A percentile compares a stretch with the other conserved stretches of the same genome.
Evolutionary conservation across 495 filamentous ascomycete species (phyloP).

Genomic region (Lindgomyces ingoldianus): DNA sequence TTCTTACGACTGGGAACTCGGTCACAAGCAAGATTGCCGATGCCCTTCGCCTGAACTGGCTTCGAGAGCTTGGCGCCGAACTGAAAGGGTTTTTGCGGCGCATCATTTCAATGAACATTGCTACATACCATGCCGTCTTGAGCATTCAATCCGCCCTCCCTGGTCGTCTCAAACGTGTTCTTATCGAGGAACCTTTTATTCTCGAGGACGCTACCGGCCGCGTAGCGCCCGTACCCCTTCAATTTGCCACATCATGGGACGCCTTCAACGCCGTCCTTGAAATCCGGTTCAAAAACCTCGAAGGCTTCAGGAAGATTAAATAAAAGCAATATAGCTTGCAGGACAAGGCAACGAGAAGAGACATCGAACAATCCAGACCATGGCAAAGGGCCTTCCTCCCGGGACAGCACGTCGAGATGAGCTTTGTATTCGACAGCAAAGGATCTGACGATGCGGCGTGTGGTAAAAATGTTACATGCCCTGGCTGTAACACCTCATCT

Average conservation of each 20-base stretch:
- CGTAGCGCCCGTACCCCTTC: conserved; percentile 5
- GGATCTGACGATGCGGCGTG: not conserved
- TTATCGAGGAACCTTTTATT: not conserved
- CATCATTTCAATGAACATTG: not conserved
- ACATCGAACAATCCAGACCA: not conserved
- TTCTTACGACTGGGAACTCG: not conserved
- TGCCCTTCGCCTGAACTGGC: not conserved
- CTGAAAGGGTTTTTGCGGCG: not conserved
- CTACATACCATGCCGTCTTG: conserved; percentile 2
- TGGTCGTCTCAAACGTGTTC: not conserved
- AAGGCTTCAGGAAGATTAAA: conserved; percentile 7
- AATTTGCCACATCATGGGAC: conserved; percentile 20
- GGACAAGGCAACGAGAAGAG: conserved; percentile 4
- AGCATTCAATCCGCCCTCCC: not conserved
- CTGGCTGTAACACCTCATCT: not conserved
- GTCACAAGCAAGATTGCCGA: not conserved
- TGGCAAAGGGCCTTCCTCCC: not conserved
- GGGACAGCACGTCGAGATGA: not conserved
- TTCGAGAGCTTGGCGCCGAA: not conserved
- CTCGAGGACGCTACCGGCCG: conserved; percentile 22
- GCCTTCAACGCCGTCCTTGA: conserved; percentile 18
- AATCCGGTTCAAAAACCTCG: conserved; percentile 1
- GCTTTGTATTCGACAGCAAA: not conserved
- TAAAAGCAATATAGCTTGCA: conserved; percentile 6
- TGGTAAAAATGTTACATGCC: not conserved